Evolutionary conservation across 495 filamentous ascomycete genomes (phyloP), one percentile per base, ranked within the genome.

Genomic region (Acidiella bohemica): DNA sequence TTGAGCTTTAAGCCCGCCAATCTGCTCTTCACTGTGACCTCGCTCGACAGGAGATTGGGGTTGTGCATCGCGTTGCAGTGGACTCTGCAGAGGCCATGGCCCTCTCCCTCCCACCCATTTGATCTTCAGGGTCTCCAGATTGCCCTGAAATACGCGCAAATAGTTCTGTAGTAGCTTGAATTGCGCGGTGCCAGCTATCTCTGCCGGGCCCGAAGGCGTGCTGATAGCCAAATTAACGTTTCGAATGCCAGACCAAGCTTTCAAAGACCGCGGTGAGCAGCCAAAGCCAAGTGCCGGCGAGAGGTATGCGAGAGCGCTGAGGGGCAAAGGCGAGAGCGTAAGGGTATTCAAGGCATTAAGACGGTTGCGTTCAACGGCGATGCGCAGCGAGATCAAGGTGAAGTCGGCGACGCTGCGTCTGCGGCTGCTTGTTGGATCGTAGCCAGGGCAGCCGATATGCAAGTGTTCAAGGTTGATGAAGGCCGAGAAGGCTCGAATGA

Each of bases 401-500:
- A 85, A 87, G 62, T 87, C 83, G 18, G 87, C 80, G 22, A 74
- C 72, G 57, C 72, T 74, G 35, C 82, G 72, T 11, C 83, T 70
- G 48, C 82, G 80, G 13, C 78, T 66, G 52, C 81, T 72, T 16
- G 66, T 59, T 16, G 72, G 62, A 27, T 73, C 65, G 59, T 84
- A 77, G 17, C 71, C 77, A n/a, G 76, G 79, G 37, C 77, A 84
- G 34, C 68, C 73, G 51, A 90, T 67, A 36, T 69, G 72, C 36
- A 86, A 64, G 53, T 83, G 80, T 27, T 68, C 64, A 47, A 90
- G 65, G 50, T 71, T 72, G 22, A 70, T 60, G 42, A 86, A 57
- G 27, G 70, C 56, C 13, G 67, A 66, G 47, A 87, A 68, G 31
- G 79, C 78, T 36, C 68, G 66, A 20, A 85, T 74, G 62, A 87